Base-by-base conservation (phyloP, 1,284 basidiomycete species). In the Meira miltonrushii region DNA sequence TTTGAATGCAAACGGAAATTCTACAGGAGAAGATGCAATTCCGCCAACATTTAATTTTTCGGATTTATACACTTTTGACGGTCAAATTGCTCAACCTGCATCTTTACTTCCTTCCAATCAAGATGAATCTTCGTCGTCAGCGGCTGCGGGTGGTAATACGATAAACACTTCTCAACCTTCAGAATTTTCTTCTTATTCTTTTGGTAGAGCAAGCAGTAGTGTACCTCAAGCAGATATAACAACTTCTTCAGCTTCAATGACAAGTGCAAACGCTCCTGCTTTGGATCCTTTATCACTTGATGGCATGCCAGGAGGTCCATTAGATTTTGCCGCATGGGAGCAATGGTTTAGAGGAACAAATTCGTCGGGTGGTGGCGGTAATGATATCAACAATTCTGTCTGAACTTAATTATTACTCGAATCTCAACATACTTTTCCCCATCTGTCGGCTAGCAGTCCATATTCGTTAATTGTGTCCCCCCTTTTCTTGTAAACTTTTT, bases 301-400 rank as follows among this genome's bases (percentile, higher is more conserved):
- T 40, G 65, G 59, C 12, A 59, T 71, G 7, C 69, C 69, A 0
- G 63, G 65, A 3, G 69, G 61, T 0, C 61, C 68, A 33, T 39
- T 71, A 6, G 69, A 71, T 23, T 71, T 68, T 56, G 69, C 65
- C 28, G 65, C 61, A 15, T 71, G 64, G 66, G 69, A 69, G 39
- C 58, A 58, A 1, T 69, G 62, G 33, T 67, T 71, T 46, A 57
- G 52, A 43, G 40, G 15, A 15, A 43, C 40, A 43, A 43, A 43
- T 19, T 43, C 40, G 3, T 19, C 19, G 3, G 6, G 11, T 43
- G 40, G 19, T 5, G 19, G 40, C 11, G 40, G 40, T 33, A 33
- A 33, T 33, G 28, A 33, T 33, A 33, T 33, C 28, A 33, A 33
- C 28, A 33, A 33, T 33, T 33, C 28, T 33, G 28, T 8, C 8